Conservation (phyloP, 306 rosid species). For the Vigna hirtella region DNA sequence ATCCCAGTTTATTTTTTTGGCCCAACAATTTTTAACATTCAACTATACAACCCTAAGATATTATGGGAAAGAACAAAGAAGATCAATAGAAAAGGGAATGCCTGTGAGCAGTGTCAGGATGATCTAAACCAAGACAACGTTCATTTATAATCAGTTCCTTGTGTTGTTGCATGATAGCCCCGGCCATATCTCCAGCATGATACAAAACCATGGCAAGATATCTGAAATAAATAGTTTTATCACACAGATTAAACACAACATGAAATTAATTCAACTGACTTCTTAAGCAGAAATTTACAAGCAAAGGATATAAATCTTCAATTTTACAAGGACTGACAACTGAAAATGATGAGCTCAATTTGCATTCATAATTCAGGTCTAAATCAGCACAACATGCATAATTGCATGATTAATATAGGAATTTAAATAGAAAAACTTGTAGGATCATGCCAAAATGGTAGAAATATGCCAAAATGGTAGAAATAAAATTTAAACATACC, state of each 20-base stretch:
- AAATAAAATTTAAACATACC: conserved; percentile 59
- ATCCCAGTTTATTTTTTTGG: conserved; percentile 16
- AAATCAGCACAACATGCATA: conserved; percentile 19
- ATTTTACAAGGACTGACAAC: conserved; percentile 14
- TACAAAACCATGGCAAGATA: conserved; percentile 99
- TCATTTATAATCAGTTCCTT: conserved; percentile 96
- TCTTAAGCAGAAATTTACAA: neutral
- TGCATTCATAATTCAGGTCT: conserved; percentile 25
- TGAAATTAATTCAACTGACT: conserved; percentile 13
- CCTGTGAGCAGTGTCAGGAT: conserved; percentile 99
- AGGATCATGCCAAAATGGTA: neutral
- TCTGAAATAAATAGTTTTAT: conserved; percentile 62
- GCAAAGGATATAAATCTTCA: conserved; percentile 18
- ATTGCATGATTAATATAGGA: neutral
- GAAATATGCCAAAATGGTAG: conserved; percentile 17
- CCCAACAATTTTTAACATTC: neutral
- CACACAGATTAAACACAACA: conserved; percentile 19
- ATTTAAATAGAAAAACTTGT: conserved; percentile 6
- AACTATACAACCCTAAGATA: conserved; percentile 30
- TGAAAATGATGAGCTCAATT: neutral
- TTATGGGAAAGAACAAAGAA: conserved; percentile 24
- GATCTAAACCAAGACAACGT: conserved; percentile 97
- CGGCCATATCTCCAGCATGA: conserved; percentile 99
- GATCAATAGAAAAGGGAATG: conserved; percentile 37
- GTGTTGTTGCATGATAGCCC: conserved; percentile 96